These are phyloP conservation scores for Pisolithus microcarpus DNA, from an alignment of 768 basidiomycete genomes.

Conservation along the genomic window DNA sequence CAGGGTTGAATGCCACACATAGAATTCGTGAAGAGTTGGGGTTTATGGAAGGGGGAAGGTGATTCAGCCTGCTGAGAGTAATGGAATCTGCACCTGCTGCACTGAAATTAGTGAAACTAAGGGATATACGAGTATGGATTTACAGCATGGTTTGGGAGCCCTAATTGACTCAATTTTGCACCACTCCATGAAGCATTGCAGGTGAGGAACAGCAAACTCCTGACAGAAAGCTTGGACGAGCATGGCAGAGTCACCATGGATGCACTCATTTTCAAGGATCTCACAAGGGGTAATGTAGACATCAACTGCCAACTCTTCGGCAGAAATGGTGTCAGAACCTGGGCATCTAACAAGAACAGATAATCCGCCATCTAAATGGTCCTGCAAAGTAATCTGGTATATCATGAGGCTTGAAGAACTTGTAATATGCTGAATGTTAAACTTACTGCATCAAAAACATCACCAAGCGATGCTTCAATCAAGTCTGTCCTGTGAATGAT, in stretches of 20 bases:
- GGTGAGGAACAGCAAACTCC: constrained; percentile 5
- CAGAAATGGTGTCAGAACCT: neutral
- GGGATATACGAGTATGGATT: neutral
- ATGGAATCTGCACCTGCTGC: too few relatives aligned
- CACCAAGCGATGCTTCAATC: neutral
- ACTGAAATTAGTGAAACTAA: too few relatives aligned
- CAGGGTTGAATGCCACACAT: too few relatives aligned
- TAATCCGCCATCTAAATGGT: constrained; percentile 3
- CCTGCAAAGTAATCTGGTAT: constrained; percentile 3
- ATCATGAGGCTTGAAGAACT: neutral
- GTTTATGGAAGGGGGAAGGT: too few relatives aligned
- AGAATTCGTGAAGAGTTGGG: too few relatives aligned
- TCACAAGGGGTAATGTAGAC: constrained; percentile 2
- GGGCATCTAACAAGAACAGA: constrained; percentile 4
- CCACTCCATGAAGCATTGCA: neutral
- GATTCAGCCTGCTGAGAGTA: too few relatives aligned
- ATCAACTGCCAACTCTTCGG: neutral
- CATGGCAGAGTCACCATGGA: neutral
- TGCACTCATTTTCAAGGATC: neutral
- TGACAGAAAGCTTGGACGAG: constrained; percentile 5
- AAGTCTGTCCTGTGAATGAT: neutral
- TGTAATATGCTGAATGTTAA: neutral
- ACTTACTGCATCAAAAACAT: constrained; percentile 4
- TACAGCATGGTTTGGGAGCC: neutral
- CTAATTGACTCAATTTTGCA: constrained; percentile 2